Conservation (phyloP, 2,329 filamentous ascomycete species). For the Graphiopsis chlorocephala region DNA sequence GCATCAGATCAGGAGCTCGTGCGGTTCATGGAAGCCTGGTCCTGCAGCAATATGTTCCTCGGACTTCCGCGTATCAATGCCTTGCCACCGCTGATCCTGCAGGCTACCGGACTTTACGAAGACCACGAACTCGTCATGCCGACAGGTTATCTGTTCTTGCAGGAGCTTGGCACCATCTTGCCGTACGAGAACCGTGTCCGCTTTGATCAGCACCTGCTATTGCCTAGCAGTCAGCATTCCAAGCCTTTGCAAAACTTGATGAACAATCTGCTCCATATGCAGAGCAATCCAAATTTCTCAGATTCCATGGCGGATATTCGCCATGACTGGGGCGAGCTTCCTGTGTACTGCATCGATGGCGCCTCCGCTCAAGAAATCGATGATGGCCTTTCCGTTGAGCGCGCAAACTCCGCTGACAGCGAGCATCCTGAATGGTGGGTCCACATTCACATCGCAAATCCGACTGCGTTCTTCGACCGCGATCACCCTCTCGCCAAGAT, state of each 20-base stretch:
- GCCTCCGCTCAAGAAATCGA: slow-evolving; percentile 68
- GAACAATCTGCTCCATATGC: slow-evolving; percentile 29
- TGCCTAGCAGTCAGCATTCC: slow-evolving; percentile 48
- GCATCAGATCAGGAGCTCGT: slow-evolving; percentile 57
- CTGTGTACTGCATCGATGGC: slow-evolving; percentile 72
- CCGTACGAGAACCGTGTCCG: slow-evolving; percentile 68
- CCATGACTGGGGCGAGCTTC: slow-evolving; percentile 57
- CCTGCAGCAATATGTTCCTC: slow-evolving; percentile 55
- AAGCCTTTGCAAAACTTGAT: slow-evolving; percentile 44
- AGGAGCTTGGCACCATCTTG: slow-evolving; percentile 69
- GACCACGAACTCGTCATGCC: slow-evolving; percentile 27
- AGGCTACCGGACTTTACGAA: slow-evolving; percentile 60
- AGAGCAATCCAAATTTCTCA: slow-evolving; percentile 37
- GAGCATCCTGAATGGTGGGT: slow-evolving; percentile 63
- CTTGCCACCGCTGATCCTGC: slow-evolving; percentile 63
- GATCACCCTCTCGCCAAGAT: slow-evolving; percentile 58
- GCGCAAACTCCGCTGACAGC: slow-evolving; percentile 30
- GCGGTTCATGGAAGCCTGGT: slow-evolving; percentile 68
- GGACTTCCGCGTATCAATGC: slow-evolving; percentile 55
- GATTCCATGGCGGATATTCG: slow-evolving; percentile 59
- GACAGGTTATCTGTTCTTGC: slow-evolving; percentile 64
- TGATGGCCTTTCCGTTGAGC: slow-evolving; percentile 72
- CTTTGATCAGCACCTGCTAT: slow-evolving; percentile 55
- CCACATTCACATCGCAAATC: slow-evolving; percentile 76
- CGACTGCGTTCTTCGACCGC: slow-evolving; percentile 65